phyloP scores from a whole-genome alignment of 345 rosid species.

The Syzygium aromaticum region DNA sequence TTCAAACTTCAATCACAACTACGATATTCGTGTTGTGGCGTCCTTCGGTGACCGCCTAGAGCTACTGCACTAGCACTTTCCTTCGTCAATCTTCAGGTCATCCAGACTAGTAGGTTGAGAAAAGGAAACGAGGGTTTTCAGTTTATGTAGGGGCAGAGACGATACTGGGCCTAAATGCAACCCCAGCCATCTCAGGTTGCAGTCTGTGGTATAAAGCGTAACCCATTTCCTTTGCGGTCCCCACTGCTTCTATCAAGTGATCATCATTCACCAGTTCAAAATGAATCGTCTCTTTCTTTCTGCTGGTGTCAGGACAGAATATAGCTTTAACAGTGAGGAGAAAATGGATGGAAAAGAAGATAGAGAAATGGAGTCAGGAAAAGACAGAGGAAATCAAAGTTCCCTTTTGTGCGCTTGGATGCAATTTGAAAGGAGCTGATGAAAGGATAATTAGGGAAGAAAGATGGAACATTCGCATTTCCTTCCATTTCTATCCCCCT shows the following conservation, averaged over 20 bases:
- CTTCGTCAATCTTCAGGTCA: neutral
- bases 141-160: neutral
- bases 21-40: neutral
- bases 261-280: neutral
- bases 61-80: neutral
- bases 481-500: neutral
- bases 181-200: neutral
- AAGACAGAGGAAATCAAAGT: neutral
- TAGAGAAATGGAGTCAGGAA: neutral
- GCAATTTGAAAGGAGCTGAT: neutral
- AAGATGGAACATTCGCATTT: neutral
- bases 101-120: neutral
- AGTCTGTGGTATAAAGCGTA: neutral
- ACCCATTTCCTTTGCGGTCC: neutral
- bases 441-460: neutral
- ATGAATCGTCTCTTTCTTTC: neutral
- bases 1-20: neutral
- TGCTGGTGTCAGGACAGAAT: neutral
- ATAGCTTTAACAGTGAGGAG: neutral
- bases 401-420: neutral
- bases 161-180: neutral
- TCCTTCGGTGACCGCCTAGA: neutral
- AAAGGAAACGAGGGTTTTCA: neutral
- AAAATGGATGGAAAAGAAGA: neutral
- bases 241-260: neutral